Evolutionary conservation across 2,329 filamentous ascomycete genomes (phyloP), one percentile per base, ranked within the genome.

Genomic region (Claviceps digitariae): DNA sequence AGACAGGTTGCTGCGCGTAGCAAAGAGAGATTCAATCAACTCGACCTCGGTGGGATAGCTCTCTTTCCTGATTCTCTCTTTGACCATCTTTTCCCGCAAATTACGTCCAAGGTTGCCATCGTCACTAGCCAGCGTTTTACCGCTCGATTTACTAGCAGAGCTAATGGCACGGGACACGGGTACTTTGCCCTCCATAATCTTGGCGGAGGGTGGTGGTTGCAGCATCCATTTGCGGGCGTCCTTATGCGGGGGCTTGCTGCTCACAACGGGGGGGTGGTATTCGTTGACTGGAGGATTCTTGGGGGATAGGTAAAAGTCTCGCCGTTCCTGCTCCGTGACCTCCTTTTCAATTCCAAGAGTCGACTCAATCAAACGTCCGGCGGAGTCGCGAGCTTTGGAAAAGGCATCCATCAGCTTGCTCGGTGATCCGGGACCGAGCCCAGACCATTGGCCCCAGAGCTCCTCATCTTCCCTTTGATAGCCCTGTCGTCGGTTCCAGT

Each of bases 391-490:
- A 12, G 80, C 80, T 62, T 82, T 79, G 59, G 75, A 77, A 59
- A 81, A 75, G 57, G 75, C 77, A 58, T 78, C 76, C 69, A 75
- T 77, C 53, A 81, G 59, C 62, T 77, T 75, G 60, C 82, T 77
- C 48, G 78, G 74, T 54, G 67, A 61, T 61, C 83, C 81, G 9
- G 50, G 29, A 44, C 47, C 53, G 15, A 23, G 12, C 57, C 54
- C 57, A 13, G 53, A 40, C 51, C 46, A 44, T 29, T 79, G 67
- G 20, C 88, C 88, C 87, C 88, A 94, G 6, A 95, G 74, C 58
- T 87, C 83, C 68, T 96, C 90, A 59, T 95, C 90, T 65, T 93
- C 87, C 52, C 90, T 77, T 66, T 95, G 87, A 66, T 94, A 90
- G 56, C 85, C 79, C 66, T 82, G 64, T 21, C 65, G 83, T 61